Evolutionary conservation across 306 rosid genomes (phyloP).

Genomic region (Betula pendula): DNA sequence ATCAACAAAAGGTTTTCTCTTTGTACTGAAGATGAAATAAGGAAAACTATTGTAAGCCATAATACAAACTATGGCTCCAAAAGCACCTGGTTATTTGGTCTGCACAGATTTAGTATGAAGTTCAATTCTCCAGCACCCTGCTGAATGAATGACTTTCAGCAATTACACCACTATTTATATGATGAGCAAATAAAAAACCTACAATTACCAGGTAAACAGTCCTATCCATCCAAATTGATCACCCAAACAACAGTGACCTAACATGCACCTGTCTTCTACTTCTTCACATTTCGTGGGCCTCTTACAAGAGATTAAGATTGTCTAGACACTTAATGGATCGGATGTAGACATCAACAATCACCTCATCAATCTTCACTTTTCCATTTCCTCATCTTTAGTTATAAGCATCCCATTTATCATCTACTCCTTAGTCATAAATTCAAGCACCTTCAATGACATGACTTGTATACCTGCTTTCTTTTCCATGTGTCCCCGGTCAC

Average conservation of each 20-base stretch:
- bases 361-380: background rate
- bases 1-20: background rate
- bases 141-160: background rate
- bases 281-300: background rate
- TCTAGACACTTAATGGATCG: too few relatives aligned
- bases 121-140: too few relatives aligned
- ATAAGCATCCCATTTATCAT: background rate
- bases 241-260: background rate
- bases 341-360: background rate
- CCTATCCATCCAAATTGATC: background rate
- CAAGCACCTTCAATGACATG: background rate
- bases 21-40: background rate
- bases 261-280: background rate
- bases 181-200: background rate
- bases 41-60: background rate
- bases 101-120: too few relatives aligned
- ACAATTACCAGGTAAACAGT: background rate
- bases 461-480: background rate
- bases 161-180: background rate
- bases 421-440: background rate
- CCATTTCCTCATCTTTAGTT: background rate
- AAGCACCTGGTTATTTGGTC: background rate
- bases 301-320: background rate
- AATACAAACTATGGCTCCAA: background rate
- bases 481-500: background rate